Evolutionary conservation across 805 yeast species (phyloP), one percentile per base, ranked within the genome.

Genomic region (Yamadazyma insecticola): DNA sequence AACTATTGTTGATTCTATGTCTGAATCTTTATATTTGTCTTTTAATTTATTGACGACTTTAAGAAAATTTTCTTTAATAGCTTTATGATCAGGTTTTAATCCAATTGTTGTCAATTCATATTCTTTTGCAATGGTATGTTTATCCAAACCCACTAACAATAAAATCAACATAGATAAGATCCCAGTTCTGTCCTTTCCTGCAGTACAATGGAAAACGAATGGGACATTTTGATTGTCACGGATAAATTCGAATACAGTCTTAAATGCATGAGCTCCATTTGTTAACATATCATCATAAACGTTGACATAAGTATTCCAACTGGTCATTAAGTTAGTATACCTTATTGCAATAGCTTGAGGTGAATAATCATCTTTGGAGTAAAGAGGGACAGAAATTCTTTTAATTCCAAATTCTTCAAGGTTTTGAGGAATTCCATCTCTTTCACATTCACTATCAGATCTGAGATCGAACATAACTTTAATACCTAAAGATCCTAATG

Each of bases 161-260:
- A 85, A 61, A 4, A 85, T 60, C 38, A 86, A 52, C 77, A 86
- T 82, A 2, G 79, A 72, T 41, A 82, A 50, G 10, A 84, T 66
- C 0, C 95, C 95, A 0, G 95, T 85, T 26, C 95, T 70, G 51
- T 86, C 95, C 52, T 85, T 86, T 2, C 95, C 95, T 1, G 90
- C 90, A 4, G 89, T 75, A 56, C 95, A 86, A 50, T 84, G 90
- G 53, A 78, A 74, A 7, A 81, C 55, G 36, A 86, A 57, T 6
- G 67, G 63, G 2, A 27, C 24, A 13, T 45, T 38, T 2, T 74
- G 70, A 13, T 57, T 60, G 35, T 81, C 85, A 27, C 78, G 61
- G 28, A 86, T 59, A 45, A 64, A 74, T 28, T 58, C 53, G 44
- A 84, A 73, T 19, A 85, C 67, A 6, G 51, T 49, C 27, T 58